Evolutionary conservation across 768 basidiomycete species (phyloP).

Genomic region (Gyrodon lividus): DNA sequence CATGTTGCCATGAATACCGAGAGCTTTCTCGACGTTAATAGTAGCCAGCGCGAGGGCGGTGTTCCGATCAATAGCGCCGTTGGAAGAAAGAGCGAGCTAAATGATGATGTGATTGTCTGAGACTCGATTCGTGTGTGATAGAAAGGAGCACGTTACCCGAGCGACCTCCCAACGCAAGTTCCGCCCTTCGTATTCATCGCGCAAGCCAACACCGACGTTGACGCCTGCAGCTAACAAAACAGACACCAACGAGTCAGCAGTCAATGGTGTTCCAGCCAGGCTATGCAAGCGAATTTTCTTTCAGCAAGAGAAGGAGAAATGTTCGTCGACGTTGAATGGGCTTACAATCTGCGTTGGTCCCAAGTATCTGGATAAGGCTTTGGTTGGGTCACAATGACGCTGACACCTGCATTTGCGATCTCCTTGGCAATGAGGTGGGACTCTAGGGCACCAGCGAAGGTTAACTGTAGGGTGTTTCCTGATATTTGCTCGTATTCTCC

Average conservation of each 20-base stretch:
- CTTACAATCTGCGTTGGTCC: constrained; percentile 65
- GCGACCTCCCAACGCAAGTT: constrained; percentile 39
- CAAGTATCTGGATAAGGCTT: constrained; percentile 65
- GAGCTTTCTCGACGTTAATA: constrained; percentile 42
- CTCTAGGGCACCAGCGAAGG: constrained; percentile 61
- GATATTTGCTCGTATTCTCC: constrained; percentile 59
- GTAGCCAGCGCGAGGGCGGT: constrained; percentile 39
- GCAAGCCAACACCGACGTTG: constrained; percentile 56
- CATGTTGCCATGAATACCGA: constrained; percentile 32
- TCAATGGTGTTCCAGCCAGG: constrained; percentile 68
- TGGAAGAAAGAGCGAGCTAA: constrained; percentile 41
- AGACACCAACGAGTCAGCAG: constrained; percentile 52
- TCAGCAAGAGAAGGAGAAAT: background rate
- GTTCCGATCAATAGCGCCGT: constrained; percentile 35
- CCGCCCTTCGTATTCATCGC: constrained; percentile 31
- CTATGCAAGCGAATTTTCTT: constrained; percentile 28
- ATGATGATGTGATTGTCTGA: background rate
- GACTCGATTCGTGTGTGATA: background rate
- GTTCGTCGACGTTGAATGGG: background rate
- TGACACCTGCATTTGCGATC: constrained; percentile 62
- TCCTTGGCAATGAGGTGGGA: constrained; percentile 67
- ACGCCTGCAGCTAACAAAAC: constrained; percentile 59
- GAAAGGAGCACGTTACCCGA: constrained; percentile 30
- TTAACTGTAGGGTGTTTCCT: constrained; percentile 58
- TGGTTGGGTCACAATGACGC: constrained; percentile 66